Evolutionary conservation across 2,329 filamentous ascomycete genomes (phyloP).

Genomic region (Diaporthe velutina): DNA sequence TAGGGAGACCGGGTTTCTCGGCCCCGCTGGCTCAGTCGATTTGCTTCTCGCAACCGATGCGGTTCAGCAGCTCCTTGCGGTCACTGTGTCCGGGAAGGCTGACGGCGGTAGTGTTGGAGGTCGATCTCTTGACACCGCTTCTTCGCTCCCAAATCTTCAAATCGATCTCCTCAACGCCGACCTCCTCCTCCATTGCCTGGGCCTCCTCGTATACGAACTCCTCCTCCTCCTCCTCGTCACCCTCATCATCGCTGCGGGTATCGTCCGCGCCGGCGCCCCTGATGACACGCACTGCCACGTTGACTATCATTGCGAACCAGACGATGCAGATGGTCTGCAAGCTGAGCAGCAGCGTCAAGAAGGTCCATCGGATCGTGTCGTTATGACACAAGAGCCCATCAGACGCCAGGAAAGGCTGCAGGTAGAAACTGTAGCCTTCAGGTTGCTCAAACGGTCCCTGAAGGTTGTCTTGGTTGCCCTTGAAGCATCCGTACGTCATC

Average conservation of each 20-base stretch:
- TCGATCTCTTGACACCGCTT: conserved; percentile 66
- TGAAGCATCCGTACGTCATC: conserved; percentile 80
- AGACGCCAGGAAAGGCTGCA: conserved; percentile 80
- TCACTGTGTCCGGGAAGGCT: conserved; percentile 80
- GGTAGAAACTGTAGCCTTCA: conserved; percentile 67
- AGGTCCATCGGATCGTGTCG: conserved; percentile 78
- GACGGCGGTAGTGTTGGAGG: conserved; percentile 64
- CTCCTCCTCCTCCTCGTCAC: conserved; percentile 70
- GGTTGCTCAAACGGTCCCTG: conserved; percentile 65
- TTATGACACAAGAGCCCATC: conserved; percentile 86
- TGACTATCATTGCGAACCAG: conserved; percentile 92
- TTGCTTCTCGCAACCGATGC: conserved; percentile 87
- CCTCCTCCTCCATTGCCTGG: conserved; percentile 77
- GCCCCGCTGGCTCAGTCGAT: conserved; percentile 57
- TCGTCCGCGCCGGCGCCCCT: conserved; percentile 85
- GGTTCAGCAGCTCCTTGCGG: conserved; percentile 83
- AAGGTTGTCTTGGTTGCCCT: conserved; percentile 66
- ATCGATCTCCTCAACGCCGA: conserved; percentile 79
- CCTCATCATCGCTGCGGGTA: conserved; percentile 87
- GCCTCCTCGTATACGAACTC: conserved; percentile 68
- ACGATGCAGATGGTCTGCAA: conserved; percentile 83
- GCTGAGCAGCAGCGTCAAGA: conserved; percentile 81
- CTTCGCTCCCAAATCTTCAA: conserved; percentile 74
- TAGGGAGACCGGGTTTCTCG: not conserved
- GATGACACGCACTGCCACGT: conserved; percentile 84